Percentiles rank a stretch among this genome's conserved stretches.
These are phyloP conservation scores for Pseudocercospora cruenta DNA, from an alignment of 2,329 filamentous ascomycete genomes.

Conservation along the genomic window DNA sequence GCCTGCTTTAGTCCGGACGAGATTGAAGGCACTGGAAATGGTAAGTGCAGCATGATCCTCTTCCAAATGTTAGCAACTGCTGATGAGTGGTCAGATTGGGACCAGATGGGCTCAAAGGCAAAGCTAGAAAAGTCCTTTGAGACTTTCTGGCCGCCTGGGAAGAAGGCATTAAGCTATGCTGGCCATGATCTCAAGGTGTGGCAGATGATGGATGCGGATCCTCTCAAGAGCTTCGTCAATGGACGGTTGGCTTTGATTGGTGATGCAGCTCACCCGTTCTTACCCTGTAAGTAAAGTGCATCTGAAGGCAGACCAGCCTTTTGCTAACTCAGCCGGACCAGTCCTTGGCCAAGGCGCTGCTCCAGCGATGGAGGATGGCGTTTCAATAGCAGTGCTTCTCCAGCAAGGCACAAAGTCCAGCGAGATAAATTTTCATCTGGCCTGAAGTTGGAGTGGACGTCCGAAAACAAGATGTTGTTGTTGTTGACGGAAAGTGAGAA, in stretches of 20 bases:
- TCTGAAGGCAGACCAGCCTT: neutral
- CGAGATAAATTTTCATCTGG: constrained; percentile 48
- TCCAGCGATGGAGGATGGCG: constrained; percentile 69
- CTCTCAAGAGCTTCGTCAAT: constrained; percentile 36
- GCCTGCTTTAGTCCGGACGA: constrained; percentile 31
- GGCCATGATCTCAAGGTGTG: constrained; percentile 56
- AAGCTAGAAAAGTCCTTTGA: constrained; percentile 46
- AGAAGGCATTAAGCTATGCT: constrained; percentile 44
- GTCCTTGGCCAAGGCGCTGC: constrained; percentile 66
- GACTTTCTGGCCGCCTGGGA: constrained; percentile 41
- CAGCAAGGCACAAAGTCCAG: constrained; percentile 46
- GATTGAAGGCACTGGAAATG: neutral
- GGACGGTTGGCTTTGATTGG: constrained; percentile 61
- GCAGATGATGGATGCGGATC: constrained; percentile 65
- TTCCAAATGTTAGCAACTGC: neutral
- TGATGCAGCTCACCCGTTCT: constrained; percentile 70
- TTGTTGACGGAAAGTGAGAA: no score
- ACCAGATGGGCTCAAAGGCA: constrained; percentile 42
- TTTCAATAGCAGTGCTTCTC: constrained; percentile 61
- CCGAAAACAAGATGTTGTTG: no score
- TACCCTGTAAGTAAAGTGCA: constrained; percentile 41
- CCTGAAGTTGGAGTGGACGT: no score
- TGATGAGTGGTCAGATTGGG: constrained; percentile 35
- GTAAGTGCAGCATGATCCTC: neutral
- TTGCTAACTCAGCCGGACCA: neutral